Evolutionary conservation across 139 green algal species (phyloP), one percentile per base, ranked within the genome.

Genomic region (Yamagishiella unicocca): DNA sequence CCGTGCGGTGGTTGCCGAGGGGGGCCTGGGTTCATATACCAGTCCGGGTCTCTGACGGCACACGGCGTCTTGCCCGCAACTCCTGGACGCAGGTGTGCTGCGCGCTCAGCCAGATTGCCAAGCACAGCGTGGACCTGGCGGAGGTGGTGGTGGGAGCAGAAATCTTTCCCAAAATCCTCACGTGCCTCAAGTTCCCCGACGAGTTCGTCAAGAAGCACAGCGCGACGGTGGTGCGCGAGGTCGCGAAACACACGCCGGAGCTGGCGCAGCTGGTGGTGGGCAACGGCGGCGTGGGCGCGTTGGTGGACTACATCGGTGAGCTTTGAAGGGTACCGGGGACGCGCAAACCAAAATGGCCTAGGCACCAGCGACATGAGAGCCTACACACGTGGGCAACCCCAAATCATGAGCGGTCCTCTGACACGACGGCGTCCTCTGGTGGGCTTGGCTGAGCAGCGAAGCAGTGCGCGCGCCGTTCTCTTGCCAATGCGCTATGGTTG

Each of bases 181-280:
- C 93, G 35, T 98, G 94, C 90, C 95, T 98, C 73, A 96, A 96
- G 86, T 97, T 97, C 90, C 93, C 94, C 8, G 96, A 98, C 89
- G 92, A 96, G 70, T 92, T 95, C 70, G 94, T 98, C 55, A 93
- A 94, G 75, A 97, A 97, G 90, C 93, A 97, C 85, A 93, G 95
- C 8, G 96, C 95, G 81, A 96, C 93, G 19, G 80, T 96, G 33
- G 90, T 97, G 66, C 77, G 90, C 54, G 90, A 92, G 73, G 87
- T 98, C n/a, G 93, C 92, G 25, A 98, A 98, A 92, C 96, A 98
- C 91, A 97, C 95, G n/a, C 94, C 96, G 8, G 96, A 98, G 90
- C 91, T 98, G 66, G 96, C 96, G 37, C 95, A 98, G 92, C 94
- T 98, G 76, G 91, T 98, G 53, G 95, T 98, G 43, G 92, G 91